Conservation (phyloP, 129 eudicot genomes). For the Solidago caesia region DNA sequence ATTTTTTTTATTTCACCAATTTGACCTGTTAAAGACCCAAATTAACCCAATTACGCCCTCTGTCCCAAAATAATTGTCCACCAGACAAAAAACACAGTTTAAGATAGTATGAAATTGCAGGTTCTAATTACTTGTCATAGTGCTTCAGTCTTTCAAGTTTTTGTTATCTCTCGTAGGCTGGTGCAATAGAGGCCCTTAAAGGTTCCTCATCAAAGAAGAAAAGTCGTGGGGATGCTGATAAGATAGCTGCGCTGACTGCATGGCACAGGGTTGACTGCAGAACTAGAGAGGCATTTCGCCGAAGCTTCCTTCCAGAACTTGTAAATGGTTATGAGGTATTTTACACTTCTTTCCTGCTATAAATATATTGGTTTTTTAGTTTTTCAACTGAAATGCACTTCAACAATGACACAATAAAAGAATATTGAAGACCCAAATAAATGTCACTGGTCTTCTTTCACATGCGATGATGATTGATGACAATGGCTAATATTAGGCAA, state of each 20-base stretch:
- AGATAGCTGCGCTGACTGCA: slow-evolving; percentile 76
- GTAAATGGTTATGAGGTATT: slow-evolving; percentile 78
- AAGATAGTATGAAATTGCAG: not conserved
- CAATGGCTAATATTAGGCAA: too few species aligned
- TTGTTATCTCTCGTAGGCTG: slow-evolving; percentile 45
- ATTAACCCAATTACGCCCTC: too few species aligned
- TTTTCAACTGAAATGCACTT: slow-evolving; percentile 21
- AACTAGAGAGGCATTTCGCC: slow-evolving; percentile 91
- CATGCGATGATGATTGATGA: too few species aligned
- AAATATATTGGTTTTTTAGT: not conserved
- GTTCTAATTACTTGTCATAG: not conserved
- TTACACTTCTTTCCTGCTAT: not conserved
- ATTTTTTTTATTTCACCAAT: too few species aligned
- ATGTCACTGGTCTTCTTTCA: not conserved
- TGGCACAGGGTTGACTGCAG: slow-evolving; percentile 90
- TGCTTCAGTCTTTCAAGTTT: not conserved
- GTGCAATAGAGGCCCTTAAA: slow-evolving; percentile 49
- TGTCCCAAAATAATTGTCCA: too few species aligned
- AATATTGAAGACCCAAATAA: not conserved
- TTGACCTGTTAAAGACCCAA: too few species aligned
- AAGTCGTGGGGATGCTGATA: slow-evolving; percentile 60
- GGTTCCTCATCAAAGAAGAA: slow-evolving; percentile 52
- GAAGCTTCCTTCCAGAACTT: slow-evolving; percentile 71
- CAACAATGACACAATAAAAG: not conserved
- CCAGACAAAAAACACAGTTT: not conserved